Conservation (phyloP, 768 basidiomycete genomes). For the Lepiota venenata region DNA sequence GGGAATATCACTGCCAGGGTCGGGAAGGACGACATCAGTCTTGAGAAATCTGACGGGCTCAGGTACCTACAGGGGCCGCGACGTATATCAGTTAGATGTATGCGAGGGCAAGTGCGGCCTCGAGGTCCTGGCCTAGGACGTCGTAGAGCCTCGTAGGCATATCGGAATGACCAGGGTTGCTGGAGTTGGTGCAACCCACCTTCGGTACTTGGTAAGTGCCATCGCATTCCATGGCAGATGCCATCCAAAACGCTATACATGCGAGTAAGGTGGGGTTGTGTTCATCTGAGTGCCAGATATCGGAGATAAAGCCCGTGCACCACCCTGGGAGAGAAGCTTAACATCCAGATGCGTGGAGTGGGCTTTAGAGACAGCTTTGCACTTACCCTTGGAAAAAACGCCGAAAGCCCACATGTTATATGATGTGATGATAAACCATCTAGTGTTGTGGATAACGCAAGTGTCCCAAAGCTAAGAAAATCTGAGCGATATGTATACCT, state of each 20-base stretch:
- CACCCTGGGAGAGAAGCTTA: conserved; percentile 36
- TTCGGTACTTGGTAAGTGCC: conserved; percentile 32
- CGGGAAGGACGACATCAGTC: conserved; percentile 24
- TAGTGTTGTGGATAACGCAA: conserved; percentile 44
- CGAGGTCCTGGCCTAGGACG: conserved; percentile 21
- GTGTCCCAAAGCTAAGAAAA: conserved; percentile 49
- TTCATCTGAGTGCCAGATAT: conserved; percentile 37
- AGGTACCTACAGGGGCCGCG: conserved; percentile 33
- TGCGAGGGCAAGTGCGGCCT: conserved; percentile 25
- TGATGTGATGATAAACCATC: conserved; percentile 57
- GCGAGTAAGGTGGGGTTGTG: conserved; percentile 47
- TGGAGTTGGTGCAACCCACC: conserved; percentile 30
- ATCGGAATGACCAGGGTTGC: background rate
- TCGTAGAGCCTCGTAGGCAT: conserved; percentile 19
- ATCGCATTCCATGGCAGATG: conserved; percentile 43
- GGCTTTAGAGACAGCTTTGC: background rate
- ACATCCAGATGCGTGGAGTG: background rate
- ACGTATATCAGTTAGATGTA: conserved; percentile 14
- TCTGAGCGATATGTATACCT: background rate
- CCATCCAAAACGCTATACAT: conserved; percentile 51
- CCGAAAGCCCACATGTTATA: conserved; percentile 64
- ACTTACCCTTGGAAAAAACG: conserved; percentile 50
- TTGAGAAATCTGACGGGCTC: conserved; percentile 32
- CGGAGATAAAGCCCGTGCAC: conserved; percentile 49
- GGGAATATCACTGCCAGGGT: conserved; percentile 19